Conservation (phyloP, 2,329 filamentous ascomycete genomes). For the Diaporthe vexans region DNA sequence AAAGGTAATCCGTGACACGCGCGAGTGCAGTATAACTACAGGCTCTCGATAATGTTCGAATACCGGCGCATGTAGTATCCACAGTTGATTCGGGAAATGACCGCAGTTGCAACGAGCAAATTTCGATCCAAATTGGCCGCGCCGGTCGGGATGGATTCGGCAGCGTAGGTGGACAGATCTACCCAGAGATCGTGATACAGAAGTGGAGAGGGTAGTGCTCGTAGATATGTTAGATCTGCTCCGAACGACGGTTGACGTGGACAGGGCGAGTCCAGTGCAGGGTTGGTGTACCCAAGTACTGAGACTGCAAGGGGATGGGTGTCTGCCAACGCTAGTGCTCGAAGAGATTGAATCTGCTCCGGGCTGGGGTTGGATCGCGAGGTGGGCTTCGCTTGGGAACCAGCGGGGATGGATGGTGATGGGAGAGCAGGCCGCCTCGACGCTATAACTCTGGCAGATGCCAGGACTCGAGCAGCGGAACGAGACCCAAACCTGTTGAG, state of each 20-base stretch:
- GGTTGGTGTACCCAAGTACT: conserved; percentile 27
- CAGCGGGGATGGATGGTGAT: conserved; percentile 32
- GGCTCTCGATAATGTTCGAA: neutral
- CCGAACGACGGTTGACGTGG: conserved; percentile 31
- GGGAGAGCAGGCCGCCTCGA: conserved; percentile 29
- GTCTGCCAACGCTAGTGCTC: conserved; percentile 31
- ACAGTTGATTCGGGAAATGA: conserved; percentile 31
- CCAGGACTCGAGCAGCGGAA: conserved; percentile 29
- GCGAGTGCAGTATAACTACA: neutral
- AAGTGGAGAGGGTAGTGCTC: conserved; percentile 31
- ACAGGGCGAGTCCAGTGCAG: conserved; percentile 22
- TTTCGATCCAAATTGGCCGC: conserved; percentile 22
- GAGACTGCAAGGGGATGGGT: conserved; percentile 21
- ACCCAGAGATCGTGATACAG: conserved; percentile 33
- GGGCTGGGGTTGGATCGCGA: conserved; percentile 39
- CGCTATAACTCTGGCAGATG: conserved; percentile 35
- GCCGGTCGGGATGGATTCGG: conserved; percentile 29
- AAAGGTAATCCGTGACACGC: conserved; percentile 17
- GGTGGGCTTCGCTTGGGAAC: conserved; percentile 35
- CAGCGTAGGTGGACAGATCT: conserved; percentile 29
- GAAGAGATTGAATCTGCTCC: conserved; percentile 36
- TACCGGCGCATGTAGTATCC: conserved; percentile 19
- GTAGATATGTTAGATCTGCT: conserved; percentile 33
- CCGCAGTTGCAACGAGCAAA: conserved; percentile 23
- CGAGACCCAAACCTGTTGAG: conserved; percentile 17